Evolutionary conservation across 2,329 filamentous ascomycete genomes (phyloP), one percentile per base, ranked within the genome.

Genomic region (Ascochyta fabae): DNA sequence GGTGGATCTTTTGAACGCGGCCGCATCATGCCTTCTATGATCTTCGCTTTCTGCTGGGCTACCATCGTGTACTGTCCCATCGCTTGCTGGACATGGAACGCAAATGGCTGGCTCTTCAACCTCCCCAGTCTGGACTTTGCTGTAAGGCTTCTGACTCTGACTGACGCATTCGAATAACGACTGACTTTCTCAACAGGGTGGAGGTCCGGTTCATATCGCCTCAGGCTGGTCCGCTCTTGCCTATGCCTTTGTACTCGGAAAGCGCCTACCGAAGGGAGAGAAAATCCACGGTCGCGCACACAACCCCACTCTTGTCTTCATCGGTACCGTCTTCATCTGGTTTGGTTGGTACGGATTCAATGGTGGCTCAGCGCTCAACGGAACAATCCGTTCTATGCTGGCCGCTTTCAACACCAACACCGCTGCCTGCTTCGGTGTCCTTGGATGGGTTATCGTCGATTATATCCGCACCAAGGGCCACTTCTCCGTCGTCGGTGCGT

Each of bases 71-170:
- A 88, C 72, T 88, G 81, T 61, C 81, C 82, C 0, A 82, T 88
- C 33, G 86, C 86, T 0, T 86, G 82, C 74, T 88, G 86, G 85
- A 86, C 85, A 4, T 89, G 86, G 86, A 88, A 88, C 64, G 67
- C 81, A n/a, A 65, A 82, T 48, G 86, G 86, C 10, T 89, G 86
- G 86, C 75, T 88, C 0, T 87, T 78, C 71, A 83, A 86, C 22
- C 79, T 88, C 2, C 82, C 83, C 1, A 80, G 82, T 0, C 79
- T 84, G 57, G 85, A 88, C 66, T 87, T 85, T 50, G 85, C 84
- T 13, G 85, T 56, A 51, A 29, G 53, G 6, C 33, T 35, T 16
- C 15, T 35, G 6, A 35, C n/a, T 9, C 8, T 3, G 15, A 35
- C n/a, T 16, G 7, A 9, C 16, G n/a, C 33, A 3, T 35, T 16